Conservation (phyloP, 768 basidiomycete species). For the Termitomyces sp. region DNA sequence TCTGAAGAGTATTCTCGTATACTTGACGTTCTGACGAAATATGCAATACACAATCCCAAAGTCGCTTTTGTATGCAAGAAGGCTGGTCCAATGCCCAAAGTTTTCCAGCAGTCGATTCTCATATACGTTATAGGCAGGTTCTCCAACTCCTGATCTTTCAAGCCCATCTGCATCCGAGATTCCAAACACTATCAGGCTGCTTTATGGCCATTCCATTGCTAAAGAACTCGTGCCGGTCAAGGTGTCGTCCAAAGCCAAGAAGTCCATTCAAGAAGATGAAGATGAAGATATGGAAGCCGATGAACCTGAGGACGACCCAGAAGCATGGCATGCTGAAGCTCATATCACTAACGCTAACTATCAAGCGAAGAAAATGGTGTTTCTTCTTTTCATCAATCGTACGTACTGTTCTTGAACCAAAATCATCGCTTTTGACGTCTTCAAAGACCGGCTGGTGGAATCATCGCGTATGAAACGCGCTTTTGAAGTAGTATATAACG, state of each 20-base stretch:
- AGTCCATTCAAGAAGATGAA: constrained; percentile 12
- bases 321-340: constrained; percentile 68
- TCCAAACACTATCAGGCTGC: constrained; percentile 64
- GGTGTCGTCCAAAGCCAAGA: constrained; percentile 26
- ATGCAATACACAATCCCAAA: constrained; percentile 89
- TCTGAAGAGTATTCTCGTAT: constrained; percentile 93
- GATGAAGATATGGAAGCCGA: constrained; percentile 24
- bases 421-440: not conserved
- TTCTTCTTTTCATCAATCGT: constrained; percentile 96
- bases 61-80: constrained; percentile 92
- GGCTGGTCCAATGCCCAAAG: constrained; percentile 32
- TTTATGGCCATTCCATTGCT: constrained; percentile 79
- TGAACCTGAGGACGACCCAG: constrained; percentile 28
- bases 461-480: constrained; percentile 83
- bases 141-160: constrained; percentile 71
- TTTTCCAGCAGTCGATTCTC: not conserved
- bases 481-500: constrained; percentile 79
- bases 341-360: constrained; percentile 87
- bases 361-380: constrained; percentile 79
- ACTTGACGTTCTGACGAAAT: constrained; percentile 87
- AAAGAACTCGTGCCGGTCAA: constrained; percentile 62
- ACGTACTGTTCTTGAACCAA: constrained; percentile 19
- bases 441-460: constrained; percentile 85
- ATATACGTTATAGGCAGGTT: constrained; percentile 51
- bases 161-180: constrained; percentile 67